Evolutionary conservation across 768 basidiomycete species (phyloP).

Genomic region (Naganishia onofrii): DNA sequence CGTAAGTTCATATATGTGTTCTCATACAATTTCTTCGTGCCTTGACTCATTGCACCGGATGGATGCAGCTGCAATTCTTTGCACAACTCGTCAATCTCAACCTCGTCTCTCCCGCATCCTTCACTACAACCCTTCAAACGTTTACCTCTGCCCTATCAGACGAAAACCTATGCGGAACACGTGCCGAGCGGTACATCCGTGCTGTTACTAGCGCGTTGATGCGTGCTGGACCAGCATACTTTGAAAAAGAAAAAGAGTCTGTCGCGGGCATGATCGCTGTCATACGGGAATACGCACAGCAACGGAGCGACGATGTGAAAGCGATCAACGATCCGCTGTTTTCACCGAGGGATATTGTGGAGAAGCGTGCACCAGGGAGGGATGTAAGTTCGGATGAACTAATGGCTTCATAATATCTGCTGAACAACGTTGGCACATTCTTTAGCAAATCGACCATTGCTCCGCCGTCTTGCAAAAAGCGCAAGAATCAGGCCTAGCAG

Average conservation of each 20-base stretch:
- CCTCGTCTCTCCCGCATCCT: slow-evolving; percentile 71
- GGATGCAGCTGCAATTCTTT: slow-evolving; percentile 82
- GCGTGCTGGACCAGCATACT: slow-evolving; percentile 21
- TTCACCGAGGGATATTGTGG: slow-evolving; percentile 14
- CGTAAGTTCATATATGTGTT: slow-evolving; percentile 57
- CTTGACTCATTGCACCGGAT: not conserved
- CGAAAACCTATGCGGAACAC: slow-evolving; percentile 72
- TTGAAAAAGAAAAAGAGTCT: slow-evolving; percentile 15
- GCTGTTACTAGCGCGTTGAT: slow-evolving; percentile 11
- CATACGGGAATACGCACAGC: slow-evolving; percentile 7
- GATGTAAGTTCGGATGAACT: not conserved
- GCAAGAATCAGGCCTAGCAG: not conserved
- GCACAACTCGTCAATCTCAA: slow-evolving; percentile 76
- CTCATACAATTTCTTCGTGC: not conserved
- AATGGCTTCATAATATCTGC: not conserved
- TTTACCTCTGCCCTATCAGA: slow-evolving; percentile 84
- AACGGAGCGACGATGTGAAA: not conserved
- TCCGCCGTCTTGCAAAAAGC: slow-evolving; percentile 10
- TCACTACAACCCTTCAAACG: slow-evolving; percentile 75
- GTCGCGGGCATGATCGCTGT: slow-evolving; percentile 64
- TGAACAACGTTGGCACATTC: not conserved
- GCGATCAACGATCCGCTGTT: slow-evolving; percentile 6
- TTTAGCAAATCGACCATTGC: slow-evolving; percentile 19
- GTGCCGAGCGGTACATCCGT: slow-evolving; percentile 55
- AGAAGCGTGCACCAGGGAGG: slow-evolving; percentile 5